These are phyloP conservation scores for Dendrocalamus latiflorus DNA, from an alignment of 202 grass and related monocot genomes.

Conservation along the genomic window DNA sequence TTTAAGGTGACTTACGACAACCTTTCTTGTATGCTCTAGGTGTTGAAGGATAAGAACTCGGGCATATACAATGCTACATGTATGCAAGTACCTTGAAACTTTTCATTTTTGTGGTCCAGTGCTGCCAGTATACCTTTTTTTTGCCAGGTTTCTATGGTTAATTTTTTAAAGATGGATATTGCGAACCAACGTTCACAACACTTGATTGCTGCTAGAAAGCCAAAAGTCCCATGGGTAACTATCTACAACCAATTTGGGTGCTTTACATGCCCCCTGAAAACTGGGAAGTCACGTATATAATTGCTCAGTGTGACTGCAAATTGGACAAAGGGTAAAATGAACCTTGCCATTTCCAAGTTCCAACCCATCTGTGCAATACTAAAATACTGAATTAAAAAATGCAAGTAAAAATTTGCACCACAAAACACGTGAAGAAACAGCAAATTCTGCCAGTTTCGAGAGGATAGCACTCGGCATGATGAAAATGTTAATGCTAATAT, in stretches of 20 bases:
- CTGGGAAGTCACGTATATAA: background rate
- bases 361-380: background rate
- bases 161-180: background rate
- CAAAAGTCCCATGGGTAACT: background rate
- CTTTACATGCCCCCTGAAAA: background rate
- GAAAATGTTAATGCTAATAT: background rate
- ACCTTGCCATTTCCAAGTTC: background rate
- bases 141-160: background rate
- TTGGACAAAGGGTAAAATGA: background rate
- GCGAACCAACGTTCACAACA: too few species aligned
- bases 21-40: too few species aligned
- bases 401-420: background rate
- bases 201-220: too few species aligned
- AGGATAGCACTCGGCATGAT: background rate
- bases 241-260: background rate
- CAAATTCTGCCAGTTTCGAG: background rate
- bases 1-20: too few species aligned
- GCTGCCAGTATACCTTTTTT: background rate
- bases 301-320: background rate
- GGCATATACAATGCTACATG: background rate
- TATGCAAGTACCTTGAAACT: conserved; percentile 39
- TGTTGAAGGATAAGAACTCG: too few species aligned
- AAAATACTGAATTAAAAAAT: background rate
- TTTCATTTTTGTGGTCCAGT: conserved; percentile 1
- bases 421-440: background rate